A percentile compares a stretch with the other conserved stretches of the same genome.
phyloP scores from a whole-genome alignment of 208 protist species.

The Crithidia fasciculata region DNA sequence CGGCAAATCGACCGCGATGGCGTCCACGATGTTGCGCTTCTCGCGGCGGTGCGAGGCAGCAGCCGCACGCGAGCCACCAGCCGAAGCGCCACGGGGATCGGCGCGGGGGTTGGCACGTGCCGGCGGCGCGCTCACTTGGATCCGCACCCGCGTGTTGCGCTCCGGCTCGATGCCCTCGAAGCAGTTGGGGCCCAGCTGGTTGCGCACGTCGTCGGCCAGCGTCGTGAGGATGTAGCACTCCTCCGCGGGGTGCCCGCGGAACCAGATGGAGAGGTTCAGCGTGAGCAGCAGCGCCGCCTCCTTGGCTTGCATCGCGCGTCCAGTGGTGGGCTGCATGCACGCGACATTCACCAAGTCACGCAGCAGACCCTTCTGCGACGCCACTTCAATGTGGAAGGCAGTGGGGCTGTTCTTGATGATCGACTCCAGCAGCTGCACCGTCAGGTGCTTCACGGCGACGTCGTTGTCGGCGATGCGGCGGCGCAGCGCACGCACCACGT shows the following conservation, averaged over 20 bases:
- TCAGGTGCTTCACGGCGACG: slow-evolving; percentile 74
- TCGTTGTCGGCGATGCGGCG: slow-evolving; percentile 71
- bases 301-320: slow-evolving; percentile 57
- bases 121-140: slow-evolving; percentile 12
- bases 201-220: slow-evolving; percentile 70
- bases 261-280: slow-evolving; percentile 87
- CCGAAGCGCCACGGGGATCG: background rate
- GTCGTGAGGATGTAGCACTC: slow-evolving; percentile 66
- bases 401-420: slow-evolving; percentile 71
- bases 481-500: slow-evolving; percentile 81
- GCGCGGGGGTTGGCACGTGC: background rate
- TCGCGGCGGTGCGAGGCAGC: slow-evolving; percentile 12
- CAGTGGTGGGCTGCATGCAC: slow-evolving; percentile 44
- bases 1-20: slow-evolving; percentile 69
- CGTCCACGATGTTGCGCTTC: slow-evolving; percentile 47
- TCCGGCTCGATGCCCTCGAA: slow-evolving; percentile 76
- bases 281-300: slow-evolving; percentile 73
- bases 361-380: slow-evolving; percentile 76
- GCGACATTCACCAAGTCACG: slow-evolving; percentile 80
- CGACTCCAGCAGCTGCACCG: slow-evolving; percentile 65
- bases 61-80: background rate
- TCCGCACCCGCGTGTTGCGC: slow-evolving; percentile 34
- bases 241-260: slow-evolving; percentile 69
- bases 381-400: slow-evolving; percentile 70
- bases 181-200: slow-evolving; percentile 60